Evolutionary conservation across 225 moss, liverwort and hornwort genomes (phyloP), one percentile per base, ranked within the genome.

Genomic region (Ulota crispa): DNA sequence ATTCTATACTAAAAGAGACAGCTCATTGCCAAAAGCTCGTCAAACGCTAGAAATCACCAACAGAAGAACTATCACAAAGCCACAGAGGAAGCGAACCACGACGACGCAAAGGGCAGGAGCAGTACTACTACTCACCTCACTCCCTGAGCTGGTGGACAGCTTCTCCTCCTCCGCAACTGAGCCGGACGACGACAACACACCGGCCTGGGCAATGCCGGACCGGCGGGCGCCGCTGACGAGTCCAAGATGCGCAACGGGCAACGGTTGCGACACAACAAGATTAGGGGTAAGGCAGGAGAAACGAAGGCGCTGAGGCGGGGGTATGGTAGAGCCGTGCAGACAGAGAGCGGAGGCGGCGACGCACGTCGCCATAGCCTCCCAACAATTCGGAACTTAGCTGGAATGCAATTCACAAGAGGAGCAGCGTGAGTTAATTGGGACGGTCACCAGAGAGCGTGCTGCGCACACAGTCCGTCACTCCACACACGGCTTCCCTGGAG

Each of bases 101-200:
- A 21, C 39, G 69, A 21, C 39, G 69, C 41, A 28, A 70, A 63
- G 36, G 55, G 20, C 19, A 45, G 53, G 53, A 26, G 23, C 30
- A 36, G 7, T 23, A 26, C 41, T 23, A 26, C 41, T n/a, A 39
- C 77, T 88, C 24, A 89, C 89, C 87, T 83, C 85, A 15, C 72
- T 56, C 26, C 64, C 80, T 36, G 80, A 69, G 82, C 73, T 86
- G 10, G 73, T 70, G 16, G 64, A 74, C n/a, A 73, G 59, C 70
- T 71, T 81, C 80, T 86, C 84, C 77, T 84, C 89, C 81, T 86
- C 85, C 7, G 78, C 85, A 62, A 88, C 73, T 5, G 83, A 66
- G 7, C 34, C 77, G 9, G 87, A 62, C 37, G 88, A 32, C 47
- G 86, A 57, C 27, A 78, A 64, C 16, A 70, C 56, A 9, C 79